Evolutionary conservation across 352 stramenopile genomes (phyloP).

Genomic region (Blastocystis sp.): DNA sequence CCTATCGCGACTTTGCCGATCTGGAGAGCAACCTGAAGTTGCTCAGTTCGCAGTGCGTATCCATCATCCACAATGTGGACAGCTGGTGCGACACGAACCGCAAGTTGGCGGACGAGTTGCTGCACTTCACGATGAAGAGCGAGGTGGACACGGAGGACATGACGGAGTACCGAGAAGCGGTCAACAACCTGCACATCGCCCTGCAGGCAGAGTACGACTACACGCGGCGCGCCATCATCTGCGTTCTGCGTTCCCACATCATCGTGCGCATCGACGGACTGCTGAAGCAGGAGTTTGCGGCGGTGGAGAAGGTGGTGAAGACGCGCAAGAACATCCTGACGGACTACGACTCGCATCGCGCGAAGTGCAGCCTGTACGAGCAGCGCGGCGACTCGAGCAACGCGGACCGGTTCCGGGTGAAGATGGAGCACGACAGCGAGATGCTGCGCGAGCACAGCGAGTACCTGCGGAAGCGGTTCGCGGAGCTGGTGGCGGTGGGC

Average conservation of each 20-base stretch:
- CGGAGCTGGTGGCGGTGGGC: constrained; percentile 24
- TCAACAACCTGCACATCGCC: constrained; percentile 27
- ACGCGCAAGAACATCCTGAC: constrained; percentile 52
- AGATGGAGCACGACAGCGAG: constrained; percentile 66
- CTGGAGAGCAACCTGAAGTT: constrained; percentile 60
- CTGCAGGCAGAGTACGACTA: constrained; percentile 63
- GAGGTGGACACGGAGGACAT: constrained; percentile 29
- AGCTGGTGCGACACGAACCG: constrained; percentile 32
- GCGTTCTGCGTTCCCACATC: constrained; percentile 55
- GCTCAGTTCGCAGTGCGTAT: constrained; percentile 43
- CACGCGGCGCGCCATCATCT: constrained; percentile 47
- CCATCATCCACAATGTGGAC: constrained; percentile 66
- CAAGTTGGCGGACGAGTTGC: constrained; percentile 13
- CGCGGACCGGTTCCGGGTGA: constrained; percentile 55
- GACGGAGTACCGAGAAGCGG: constrained; percentile 23
- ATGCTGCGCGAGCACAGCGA: constrained; percentile 50
- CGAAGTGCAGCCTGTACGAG: constrained; percentile 24
- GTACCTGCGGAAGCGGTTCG: constrained; percentile 55
- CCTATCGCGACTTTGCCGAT: constrained; percentile 58
- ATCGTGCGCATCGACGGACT: constrained; percentile 48
- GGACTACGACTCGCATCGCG: constrained; percentile 14
- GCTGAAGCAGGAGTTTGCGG: constrained; percentile 60
- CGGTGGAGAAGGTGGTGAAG: constrained; percentile 59
- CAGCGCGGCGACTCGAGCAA: constrained; percentile 56
- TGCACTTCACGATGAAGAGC: constrained; percentile 48